Conservation (phyloP, 805 yeast genomes). For the Saccharomycopsis amapae region DNA sequence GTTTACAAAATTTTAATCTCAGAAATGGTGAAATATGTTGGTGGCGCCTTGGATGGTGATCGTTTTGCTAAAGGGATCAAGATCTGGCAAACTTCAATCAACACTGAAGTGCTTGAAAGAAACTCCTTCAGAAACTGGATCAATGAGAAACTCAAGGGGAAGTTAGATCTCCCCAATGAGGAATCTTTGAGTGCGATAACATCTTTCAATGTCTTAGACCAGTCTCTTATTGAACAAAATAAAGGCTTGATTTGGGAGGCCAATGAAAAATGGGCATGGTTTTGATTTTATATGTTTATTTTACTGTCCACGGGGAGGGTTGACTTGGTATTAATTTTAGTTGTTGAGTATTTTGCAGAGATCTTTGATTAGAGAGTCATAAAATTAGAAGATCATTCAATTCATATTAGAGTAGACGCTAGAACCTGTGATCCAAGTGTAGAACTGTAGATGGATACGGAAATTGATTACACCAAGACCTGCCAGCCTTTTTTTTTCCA, state of each 20-base stretch:
- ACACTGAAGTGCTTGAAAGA: background rate
- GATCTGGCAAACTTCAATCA: constrained; percentile 36
- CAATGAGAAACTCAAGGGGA: constrained; percentile 24
- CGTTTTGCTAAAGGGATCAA: constrained; percentile 27
- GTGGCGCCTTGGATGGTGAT: constrained; percentile 26
- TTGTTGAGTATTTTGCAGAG: too few relatives aligned
- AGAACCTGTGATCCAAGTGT: too few relatives aligned
- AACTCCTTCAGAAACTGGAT: constrained; percentile 23
- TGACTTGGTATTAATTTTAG: too few relatives aligned
- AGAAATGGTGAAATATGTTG: constrained; percentile 26
- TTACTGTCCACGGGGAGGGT: too few relatives aligned
- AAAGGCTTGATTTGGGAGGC: constrained; percentile 33
- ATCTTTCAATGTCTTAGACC: too few relatives aligned
- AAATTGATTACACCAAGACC: too few relatives aligned
- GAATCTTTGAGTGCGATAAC: constrained; percentile 38
- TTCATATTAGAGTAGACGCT: too few relatives aligned
- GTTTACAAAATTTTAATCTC: constrained; percentile 16
- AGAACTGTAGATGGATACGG: too few relatives aligned
- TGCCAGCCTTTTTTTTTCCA: too few relatives aligned
- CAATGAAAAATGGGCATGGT: constrained; percentile 45
- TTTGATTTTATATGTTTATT: too few relatives aligned
- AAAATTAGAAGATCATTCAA: too few relatives aligned
- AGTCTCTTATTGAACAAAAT: constrained; percentile 23
- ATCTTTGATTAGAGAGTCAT: too few relatives aligned
- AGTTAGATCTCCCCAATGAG: constrained; percentile 24